Percentiles rank a stretch among this genome's conserved stretches.
Evolutionary conservation across 2,329 filamentous ascomycete species (phyloP).

Genomic region (Fusarium sp.): DNA sequence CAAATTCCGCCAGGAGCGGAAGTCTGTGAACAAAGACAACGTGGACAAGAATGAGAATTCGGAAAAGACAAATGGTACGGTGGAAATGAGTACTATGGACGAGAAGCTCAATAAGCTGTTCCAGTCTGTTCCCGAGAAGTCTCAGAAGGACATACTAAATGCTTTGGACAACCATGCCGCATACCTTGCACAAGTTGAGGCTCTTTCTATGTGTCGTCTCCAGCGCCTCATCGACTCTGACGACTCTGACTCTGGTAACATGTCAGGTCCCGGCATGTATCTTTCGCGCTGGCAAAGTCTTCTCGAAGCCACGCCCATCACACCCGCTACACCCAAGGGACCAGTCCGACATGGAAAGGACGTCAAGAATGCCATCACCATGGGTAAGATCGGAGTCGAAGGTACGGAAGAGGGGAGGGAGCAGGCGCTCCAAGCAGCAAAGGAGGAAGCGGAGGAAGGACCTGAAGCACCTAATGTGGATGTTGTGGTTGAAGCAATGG

Average conservation of each 20-base stretch:
- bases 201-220: conserved; percentile 66
- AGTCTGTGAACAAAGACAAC: not conserved
- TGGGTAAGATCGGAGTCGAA: conserved; percentile 58
- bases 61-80: conserved; percentile 16
- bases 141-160: conserved; percentile 59
- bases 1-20: conserved; percentile 62
- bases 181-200: conserved; percentile 69
- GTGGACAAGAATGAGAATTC: not conserved
- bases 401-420: conserved; percentile 46
- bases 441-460: conserved; percentile 51
- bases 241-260: conserved; percentile 48
- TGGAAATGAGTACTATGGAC: conserved; percentile 53
- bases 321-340: conserved; percentile 67
- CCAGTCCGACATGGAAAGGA: conserved; percentile 66
- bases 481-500: conserved; percentile 57
- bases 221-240: conserved; percentile 65
- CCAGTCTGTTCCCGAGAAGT: conserved; percentile 58
- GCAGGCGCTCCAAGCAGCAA: conserved; percentile 32
- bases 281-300: conserved; percentile 78
- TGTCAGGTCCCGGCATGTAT: conserved; percentile 77
- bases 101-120: conserved; percentile 58
- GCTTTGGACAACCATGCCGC: conserved; percentile 70
- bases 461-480: conserved; percentile 58
- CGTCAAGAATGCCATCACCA: conserved; percentile 58
- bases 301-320: conserved; percentile 76